Conservation (phyloP, 108 stramenopile species). For the Nitzschia palea region DNA sequence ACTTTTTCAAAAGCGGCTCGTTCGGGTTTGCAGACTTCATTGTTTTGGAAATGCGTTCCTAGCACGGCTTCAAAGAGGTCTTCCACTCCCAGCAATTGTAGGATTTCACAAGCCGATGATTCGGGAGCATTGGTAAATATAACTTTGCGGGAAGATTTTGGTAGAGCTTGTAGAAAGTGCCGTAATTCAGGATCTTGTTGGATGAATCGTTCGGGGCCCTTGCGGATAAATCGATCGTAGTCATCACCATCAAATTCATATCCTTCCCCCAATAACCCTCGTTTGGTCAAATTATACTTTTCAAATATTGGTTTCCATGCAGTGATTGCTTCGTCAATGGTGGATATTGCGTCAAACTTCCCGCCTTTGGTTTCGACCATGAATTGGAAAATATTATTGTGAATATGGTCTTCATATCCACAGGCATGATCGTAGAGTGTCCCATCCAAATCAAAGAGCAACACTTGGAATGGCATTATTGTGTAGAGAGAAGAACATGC, state of each 20-base stretch:
- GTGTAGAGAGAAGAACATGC: too few species aligned
- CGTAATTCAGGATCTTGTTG: conserved; percentile 27
- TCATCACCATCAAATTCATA: conserved; percentile 33
- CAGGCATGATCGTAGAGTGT: conserved; percentile 41
- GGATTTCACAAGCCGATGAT: conserved; percentile 30
- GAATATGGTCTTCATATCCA: conserved; percentile 40
- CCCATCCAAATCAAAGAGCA: conserved; percentile 49
- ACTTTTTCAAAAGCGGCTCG: conserved; percentile 37
- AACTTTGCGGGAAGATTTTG: conserved; percentile 25
- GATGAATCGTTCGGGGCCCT: conserved; percentile 25
- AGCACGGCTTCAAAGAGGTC: conserved; percentile 40
- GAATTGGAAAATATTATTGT: conserved; percentile 37
- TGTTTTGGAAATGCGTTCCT: conserved; percentile 32
- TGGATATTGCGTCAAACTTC: conserved; percentile 38
- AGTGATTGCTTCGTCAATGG: conserved; percentile 28
- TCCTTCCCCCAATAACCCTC: conserved; percentile 42
- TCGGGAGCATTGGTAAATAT: conserved; percentile 50
- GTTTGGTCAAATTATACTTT: conserved; percentile 45
- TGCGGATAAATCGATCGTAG: conserved; percentile 37
- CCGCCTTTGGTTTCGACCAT: conserved; percentile 36
- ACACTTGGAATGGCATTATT: conserved; percentile 22
- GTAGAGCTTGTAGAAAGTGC: conserved; percentile 29
- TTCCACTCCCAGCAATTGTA: conserved; percentile 29
- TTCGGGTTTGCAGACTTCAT: conserved; percentile 41
- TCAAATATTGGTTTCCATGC: conserved; percentile 41